phyloP scores from a whole-genome alignment of 257 asterid genomes.

The Thymus quinquecostatus region DNA sequence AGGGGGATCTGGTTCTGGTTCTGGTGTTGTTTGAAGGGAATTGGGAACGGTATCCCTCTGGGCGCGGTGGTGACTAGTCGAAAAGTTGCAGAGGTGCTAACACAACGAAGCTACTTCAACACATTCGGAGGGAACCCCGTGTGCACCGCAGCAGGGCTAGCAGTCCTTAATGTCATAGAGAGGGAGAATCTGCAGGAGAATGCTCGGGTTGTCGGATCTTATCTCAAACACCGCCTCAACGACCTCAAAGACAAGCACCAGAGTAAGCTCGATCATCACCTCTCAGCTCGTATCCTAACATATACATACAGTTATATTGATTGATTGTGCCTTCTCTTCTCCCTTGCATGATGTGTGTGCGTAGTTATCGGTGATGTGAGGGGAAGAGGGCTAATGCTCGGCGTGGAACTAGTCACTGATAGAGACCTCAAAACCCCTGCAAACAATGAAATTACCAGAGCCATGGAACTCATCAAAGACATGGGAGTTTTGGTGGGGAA shows the following conservation, averaged over 20 bases:
- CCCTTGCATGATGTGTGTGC: neutral
- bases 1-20: no score
- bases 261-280: constrained; percentile 34
- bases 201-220: constrained; percentile 70
- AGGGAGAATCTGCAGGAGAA: constrained; percentile 72
- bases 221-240: constrained; percentile 60
- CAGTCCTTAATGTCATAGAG: constrained; percentile 69
- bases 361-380: constrained; percentile 80
- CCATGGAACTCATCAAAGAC: constrained; percentile 70
- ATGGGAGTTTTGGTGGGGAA: constrained; percentile 74
- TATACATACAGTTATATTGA: no score
- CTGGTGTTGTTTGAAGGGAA: constrained; percentile 44
- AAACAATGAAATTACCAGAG: constrained; percentile 46
- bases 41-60: constrained; percentile 74
- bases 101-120: constrained; percentile 72
- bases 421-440: constrained; percentile 62
- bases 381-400: constrained; percentile 83
- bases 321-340: neutral
- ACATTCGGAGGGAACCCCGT: constrained; percentile 87
- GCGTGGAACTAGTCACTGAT: constrained; percentile 73
- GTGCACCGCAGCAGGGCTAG: constrained; percentile 72
- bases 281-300: neutral
- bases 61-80: constrained; percentile 83
- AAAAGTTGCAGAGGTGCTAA: constrained; percentile 63
- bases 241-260: constrained; percentile 67